These are phyloP conservation scores for Dorcoceras hygrometricum DNA, from an alignment of 257 asterid genomes.

Conservation along the genomic window DNA sequence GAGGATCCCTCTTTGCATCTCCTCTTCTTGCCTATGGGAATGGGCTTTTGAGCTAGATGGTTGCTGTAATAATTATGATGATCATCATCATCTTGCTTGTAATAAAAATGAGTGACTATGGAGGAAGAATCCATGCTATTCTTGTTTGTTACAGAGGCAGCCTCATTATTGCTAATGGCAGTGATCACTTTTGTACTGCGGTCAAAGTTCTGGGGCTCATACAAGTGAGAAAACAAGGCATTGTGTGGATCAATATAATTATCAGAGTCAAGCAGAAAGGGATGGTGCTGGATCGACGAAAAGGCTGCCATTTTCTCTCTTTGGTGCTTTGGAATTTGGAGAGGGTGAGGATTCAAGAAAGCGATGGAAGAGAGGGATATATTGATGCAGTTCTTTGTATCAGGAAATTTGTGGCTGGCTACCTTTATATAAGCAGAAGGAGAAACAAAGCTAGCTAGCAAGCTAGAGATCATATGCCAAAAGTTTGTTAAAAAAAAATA, in stretches of 20 bases:
- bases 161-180: slow-evolving; percentile 22
- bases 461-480: too few species aligned
- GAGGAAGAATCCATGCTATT: slow-evolving; percentile 50
- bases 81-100: background rate
- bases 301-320: slow-evolving; percentile 39
- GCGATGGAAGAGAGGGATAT: slow-evolving; percentile 49
- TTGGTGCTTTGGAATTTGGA: slow-evolving; percentile 17
- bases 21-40: slow-evolving; percentile 40
- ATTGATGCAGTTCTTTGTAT: slow-evolving; percentile 2
- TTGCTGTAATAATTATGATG: background rate
- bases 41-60: background rate
- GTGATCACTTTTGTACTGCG: slow-evolving; percentile 30
- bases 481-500: too few species aligned
- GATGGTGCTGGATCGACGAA: slow-evolving; percentile 37
- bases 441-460: too few species aligned
- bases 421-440: too few species aligned
- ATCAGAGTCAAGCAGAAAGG: slow-evolving; percentile 32
- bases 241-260: slow-evolving; percentile 39
- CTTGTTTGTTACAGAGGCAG: slow-evolving; percentile 29
- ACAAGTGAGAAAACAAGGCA: slow-evolving; percentile 30
- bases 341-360: slow-evolving; percentile 30
- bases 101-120: slow-evolving; percentile 23
- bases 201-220: slow-evolving; percentile 32
- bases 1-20: slow-evolving; percentile 35
- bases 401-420: slow-evolving; percentile 7